Base-by-base conservation (phyloP, 495 filamentous ascomycete genomes). In the Hyaloscypha variabilis region DNA sequence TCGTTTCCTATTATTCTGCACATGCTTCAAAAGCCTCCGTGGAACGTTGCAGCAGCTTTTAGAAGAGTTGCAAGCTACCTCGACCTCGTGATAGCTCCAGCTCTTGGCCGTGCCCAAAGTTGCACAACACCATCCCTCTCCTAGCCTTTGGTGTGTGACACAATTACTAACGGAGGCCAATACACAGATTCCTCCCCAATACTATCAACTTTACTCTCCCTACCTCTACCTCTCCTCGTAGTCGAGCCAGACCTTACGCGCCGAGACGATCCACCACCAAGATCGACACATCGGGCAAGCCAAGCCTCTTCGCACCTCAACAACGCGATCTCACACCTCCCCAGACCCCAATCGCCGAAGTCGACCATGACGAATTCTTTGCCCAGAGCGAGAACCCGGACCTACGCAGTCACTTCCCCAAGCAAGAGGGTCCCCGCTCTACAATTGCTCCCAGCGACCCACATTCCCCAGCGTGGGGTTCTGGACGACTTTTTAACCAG, bases 171-270 rank as follows among this genome's bases (percentile, higher is more conserved):
- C 60, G 26, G 21, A 46, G n/a, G 6, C 6, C 59, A 36, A 60
- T 74, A 54, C 49, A 60, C 69, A 97, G 94, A 51, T 96, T 96
- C 74, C 87, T 97, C 29, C 94, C 94, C 6, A 91, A 96, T 72
- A 97, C 94, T 2, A 81, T 97, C 68, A 87, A 94, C 72, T 97
- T 97, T 76, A 80, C 62, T 61, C 81, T 76, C 39, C 82, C 75
- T 13, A 64, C 76, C 75, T 63, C 72, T 71, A 25, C 74, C 67
- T 19, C 68, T 72, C 70, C 76, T 72, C 57, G 52, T 68, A 68
- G 53, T 59, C 39, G 39, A 17, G 11, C 39, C 6, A 3, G 39
- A 46, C 39, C 39, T 19, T 64, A 50, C 68, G 71, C 39, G 17
- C 71, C 30, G 56, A 71, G 39, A 75, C 71, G 62, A 72, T 71